Evolutionary conservation across 2,329 filamentous ascomycete genomes (phyloP).

Genomic region (Paraphaeosphaeria sporulosa): DNA sequence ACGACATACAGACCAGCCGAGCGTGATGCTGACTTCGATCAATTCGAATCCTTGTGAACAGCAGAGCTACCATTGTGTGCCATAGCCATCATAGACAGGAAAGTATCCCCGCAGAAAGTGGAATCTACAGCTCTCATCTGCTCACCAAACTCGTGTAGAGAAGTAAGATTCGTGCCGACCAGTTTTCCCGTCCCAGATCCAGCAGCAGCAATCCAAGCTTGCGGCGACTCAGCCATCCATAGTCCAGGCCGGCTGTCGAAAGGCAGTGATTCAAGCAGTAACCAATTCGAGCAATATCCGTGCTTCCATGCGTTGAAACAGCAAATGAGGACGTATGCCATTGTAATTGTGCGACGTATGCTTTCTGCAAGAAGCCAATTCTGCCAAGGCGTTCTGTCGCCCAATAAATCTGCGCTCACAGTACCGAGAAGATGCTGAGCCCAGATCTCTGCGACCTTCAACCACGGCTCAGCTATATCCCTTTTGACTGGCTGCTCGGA

Average conservation of each 20-base stretch:
- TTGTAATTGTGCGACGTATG: constrained; percentile 14
- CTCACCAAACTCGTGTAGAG: constrained; percentile 16
- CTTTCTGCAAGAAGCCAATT: constrained; percentile 17
- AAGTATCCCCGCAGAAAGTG: constrained; percentile 5
- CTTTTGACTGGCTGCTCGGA: constrained; percentile 2
- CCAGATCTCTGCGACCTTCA: constrained; percentile 9
- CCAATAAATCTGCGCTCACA: background rate
- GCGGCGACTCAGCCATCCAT: constrained; percentile 15
- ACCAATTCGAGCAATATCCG: constrained; percentile 12
- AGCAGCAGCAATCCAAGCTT: constrained; percentile 17
- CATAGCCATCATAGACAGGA: constrained; percentile 9
- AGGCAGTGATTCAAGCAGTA: constrained; percentile 16
- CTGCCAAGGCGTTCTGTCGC: constrained; percentile 8
- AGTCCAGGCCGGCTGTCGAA: constrained; percentile 16
- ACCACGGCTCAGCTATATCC: constrained; percentile 7
- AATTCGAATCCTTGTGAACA: background rate
- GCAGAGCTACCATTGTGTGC: constrained; percentile 7
- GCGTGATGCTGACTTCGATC: background rate
- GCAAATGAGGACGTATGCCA: constrained; percentile 11
- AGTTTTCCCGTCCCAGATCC: background rate
- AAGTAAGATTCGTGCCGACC: constrained; percentile 12
- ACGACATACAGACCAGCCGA: background rate
- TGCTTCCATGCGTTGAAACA: constrained; percentile 18
- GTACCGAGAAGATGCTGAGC: constrained; percentile 4
- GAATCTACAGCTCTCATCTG: constrained; percentile 3